phyloP scores from a whole-genome alignment of 306 rosid genomes.

The Casuarina equisetifolia region DNA sequence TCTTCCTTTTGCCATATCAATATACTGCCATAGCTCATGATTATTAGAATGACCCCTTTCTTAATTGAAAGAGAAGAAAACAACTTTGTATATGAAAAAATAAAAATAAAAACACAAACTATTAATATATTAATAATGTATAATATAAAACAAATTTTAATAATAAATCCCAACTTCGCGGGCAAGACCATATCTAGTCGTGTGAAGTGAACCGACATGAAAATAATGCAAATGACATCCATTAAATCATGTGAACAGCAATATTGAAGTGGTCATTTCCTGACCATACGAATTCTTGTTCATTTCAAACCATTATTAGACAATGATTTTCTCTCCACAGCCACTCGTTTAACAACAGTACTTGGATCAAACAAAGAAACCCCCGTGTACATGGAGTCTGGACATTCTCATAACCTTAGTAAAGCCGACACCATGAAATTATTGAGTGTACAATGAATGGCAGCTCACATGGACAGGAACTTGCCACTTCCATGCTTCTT shows the following conservation, averaged over 20 bases:
- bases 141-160: too few species aligned
- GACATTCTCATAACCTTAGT: slow-evolving; percentile 36
- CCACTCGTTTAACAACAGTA: slow-evolving; percentile 28
- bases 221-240: neutral
- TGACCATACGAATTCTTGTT: neutral
- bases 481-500: slow-evolving; percentile 7
- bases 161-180: neutral
- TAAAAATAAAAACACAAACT: too few species aligned
- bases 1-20: neutral
- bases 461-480: slow-evolving; percentile 36
- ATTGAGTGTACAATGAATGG: slow-evolving; percentile 38
- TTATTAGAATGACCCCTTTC: too few species aligned
- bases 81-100: too few species aligned
- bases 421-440: slow-evolving; percentile 31
- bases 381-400: slow-evolving; percentile 41
- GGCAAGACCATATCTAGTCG: neutral
- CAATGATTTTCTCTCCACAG: slow-evolving; percentile 1
- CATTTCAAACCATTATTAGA: neutral
- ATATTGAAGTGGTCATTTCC: neutral
- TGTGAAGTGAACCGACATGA: neutral
- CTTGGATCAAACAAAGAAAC: slow-evolving; percentile 57
- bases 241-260: neutral
- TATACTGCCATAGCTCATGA: too few species aligned
- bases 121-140: too few species aligned
- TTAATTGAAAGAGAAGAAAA: too few species aligned